Conservation (phyloP, 768 basidiomycete genomes). For the Boletus barrowsii region DNA sequence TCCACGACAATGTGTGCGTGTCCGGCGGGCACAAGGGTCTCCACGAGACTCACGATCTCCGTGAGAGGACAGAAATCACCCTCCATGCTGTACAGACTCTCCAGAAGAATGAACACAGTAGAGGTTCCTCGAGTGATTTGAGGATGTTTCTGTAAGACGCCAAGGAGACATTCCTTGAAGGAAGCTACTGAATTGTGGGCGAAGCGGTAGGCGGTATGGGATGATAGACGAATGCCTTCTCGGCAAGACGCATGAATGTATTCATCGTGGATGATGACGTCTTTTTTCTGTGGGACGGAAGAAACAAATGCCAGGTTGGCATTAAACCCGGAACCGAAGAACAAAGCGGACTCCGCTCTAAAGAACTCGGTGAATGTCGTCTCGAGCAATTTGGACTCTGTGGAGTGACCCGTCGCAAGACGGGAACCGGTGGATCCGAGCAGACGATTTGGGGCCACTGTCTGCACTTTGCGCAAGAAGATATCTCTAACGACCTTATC, state of each 20-base stretch:
- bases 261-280: slow-evolving; percentile 52
- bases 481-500: slow-evolving; percentile 30
- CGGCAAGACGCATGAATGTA: slow-evolving; percentile 50
- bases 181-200: slow-evolving; percentile 42
- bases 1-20: slow-evolving; percentile 49
- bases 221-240: slow-evolving; percentile 47
- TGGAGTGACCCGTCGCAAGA: slow-evolving; percentile 40
- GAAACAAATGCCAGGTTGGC: slow-evolving; percentile 52
- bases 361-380: slow-evolving; percentile 13
- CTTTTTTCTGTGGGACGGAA: slow-evolving; percentile 41
- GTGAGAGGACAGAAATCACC: slow-evolving; percentile 50
- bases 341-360: slow-evolving; percentile 39
- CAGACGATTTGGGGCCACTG: slow-evolving; percentile 18
- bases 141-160: slow-evolving; percentile 23
- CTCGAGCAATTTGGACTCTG: slow-evolving; percentile 14
- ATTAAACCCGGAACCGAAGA: slow-evolving; percentile 53
- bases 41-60: slow-evolving; percentile 39
- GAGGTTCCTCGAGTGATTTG: slow-evolving; percentile 22
- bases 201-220: slow-evolving; percentile 34
- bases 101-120: slow-evolving; percentile 47
- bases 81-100: slow-evolving; percentile 61
- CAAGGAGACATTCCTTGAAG: slow-evolving; percentile 30
- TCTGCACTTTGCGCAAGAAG: slow-evolving; percentile 31
- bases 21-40: slow-evolving; percentile 35
- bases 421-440: slow-evolving; percentile 52